Evolutionary conservation across 306 rosid species (phyloP).

Genomic region (Cicer yamashitae): DNA sequence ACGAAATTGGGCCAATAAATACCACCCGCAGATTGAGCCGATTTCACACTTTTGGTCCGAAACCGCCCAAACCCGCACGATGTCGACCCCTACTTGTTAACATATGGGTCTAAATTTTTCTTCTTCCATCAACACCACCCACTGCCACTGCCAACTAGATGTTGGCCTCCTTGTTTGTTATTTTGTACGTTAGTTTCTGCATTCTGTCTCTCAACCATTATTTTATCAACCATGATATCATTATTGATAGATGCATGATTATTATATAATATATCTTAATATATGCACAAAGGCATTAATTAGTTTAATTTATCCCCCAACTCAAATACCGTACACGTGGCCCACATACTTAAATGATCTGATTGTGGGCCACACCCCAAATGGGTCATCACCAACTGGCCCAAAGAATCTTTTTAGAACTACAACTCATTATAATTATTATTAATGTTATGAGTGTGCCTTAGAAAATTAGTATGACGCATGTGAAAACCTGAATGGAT

Average conservation of each 20-base stretch:
- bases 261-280: constrained; percentile 47
- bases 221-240: constrained; percentile 52
- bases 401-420: constrained; percentile 44
- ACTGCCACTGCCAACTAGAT: constrained; percentile 49
- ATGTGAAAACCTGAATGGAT: constrained; percentile 59
- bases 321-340: constrained; percentile 64
- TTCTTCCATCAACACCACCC: constrained; percentile 45
- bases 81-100: too few relatives aligned
- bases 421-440: constrained; percentile 42
- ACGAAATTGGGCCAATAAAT: too few relatives aligned
- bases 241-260: constrained; percentile 54
- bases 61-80: too few relatives aligned
- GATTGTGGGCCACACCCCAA: constrained; percentile 48
- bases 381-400: constrained; percentile 57
- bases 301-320: constrained; percentile 45
- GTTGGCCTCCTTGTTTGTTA: constrained; percentile 51
- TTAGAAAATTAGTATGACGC: constrained; percentile 55
- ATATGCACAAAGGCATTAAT: constrained; percentile 36
- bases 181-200: constrained; percentile 57
- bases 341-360: constrained; percentile 62
- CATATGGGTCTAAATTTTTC: background rate
- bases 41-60: too few relatives aligned
- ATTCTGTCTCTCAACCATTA: constrained; percentile 43
- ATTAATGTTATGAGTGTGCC: constrained; percentile 27
- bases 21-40: too few relatives aligned